These are phyloP conservation scores for Kazachstania taianensis DNA, from an alignment of 805 yeast genomes.

Conservation along the genomic window DNA sequence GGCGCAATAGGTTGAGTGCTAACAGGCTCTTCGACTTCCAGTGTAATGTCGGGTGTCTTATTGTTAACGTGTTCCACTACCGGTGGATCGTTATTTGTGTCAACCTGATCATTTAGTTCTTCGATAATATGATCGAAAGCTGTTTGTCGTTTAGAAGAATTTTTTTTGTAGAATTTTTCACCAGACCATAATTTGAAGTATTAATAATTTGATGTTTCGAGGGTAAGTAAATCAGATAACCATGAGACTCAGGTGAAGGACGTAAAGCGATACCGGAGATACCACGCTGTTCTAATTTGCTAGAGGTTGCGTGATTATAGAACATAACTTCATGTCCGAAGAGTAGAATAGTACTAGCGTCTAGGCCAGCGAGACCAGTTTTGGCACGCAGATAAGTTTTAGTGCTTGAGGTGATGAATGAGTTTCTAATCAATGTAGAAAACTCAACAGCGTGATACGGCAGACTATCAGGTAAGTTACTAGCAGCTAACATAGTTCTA, in stretches of 20 bases:
- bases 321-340: constrained; percentile 9
- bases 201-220: background rate
- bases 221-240: constrained; percentile 3
- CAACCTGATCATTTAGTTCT: too few species aligned
- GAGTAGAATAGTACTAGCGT: constrained; percentile 3
- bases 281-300: constrained; percentile 2
- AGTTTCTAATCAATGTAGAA: constrained; percentile 6
- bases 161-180: background rate
- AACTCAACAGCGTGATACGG: constrained; percentile 10
- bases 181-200: background rate
- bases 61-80: constrained; percentile 3
- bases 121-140: too few species aligned
- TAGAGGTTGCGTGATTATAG: background rate
- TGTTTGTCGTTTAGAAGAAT: too few species aligned
- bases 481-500: constrained; percentile 5
- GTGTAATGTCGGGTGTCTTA: too few species aligned
- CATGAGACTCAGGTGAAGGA: constrained; percentile 6
- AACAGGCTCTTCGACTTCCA: too few species aligned
- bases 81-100: too few species aligned
- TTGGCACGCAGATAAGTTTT: constrained; percentile 1
- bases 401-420: background rate
- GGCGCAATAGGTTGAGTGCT: too few species aligned
- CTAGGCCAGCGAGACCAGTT: constrained; percentile 6
- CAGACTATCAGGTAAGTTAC: constrained; percentile 5
- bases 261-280: constrained; percentile 1